These are phyloP conservation scores for Anthracocystis panici-leucophaei DNA, from an alignment of 1,284 basidiomycete species.

Conservation along the genomic window DNA sequence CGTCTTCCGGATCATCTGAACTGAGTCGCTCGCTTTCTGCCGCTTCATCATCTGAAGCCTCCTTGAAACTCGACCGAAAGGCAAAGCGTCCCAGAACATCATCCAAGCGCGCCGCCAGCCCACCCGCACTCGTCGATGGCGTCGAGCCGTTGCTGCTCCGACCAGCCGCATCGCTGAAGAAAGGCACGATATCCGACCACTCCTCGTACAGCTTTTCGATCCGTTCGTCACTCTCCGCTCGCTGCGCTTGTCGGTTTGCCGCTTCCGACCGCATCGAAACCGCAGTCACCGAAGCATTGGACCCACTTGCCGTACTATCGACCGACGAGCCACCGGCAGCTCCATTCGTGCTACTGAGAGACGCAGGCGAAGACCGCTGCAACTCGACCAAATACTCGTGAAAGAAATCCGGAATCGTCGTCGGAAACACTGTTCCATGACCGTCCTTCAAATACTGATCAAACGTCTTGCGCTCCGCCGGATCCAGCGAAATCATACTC, in stretches of 20 bases:
- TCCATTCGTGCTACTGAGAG: slow-evolving; percentile 3
- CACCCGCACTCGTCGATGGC: slow-evolving; percentile 7
- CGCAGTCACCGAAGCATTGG: slow-evolving; percentile 42
- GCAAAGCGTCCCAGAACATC: slow-evolving; percentile 33
- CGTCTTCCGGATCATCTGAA: slow-evolving; percentile 25
- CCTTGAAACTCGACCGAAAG: slow-evolving; percentile 53
- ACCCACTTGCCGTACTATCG: slow-evolving; percentile 29
- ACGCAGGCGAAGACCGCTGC: slow-evolving; percentile 73
- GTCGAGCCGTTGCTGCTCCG: not conserved
- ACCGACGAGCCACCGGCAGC: slow-evolving; percentile 16
- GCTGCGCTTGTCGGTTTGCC: slow-evolving; percentile 15
- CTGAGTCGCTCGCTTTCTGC: slow-evolving; percentile 16
- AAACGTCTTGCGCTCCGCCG: slow-evolving; percentile 82
- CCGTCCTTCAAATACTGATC: slow-evolving; percentile 83
- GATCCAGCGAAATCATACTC: slow-evolving; percentile 88
- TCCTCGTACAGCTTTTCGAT: slow-evolving; percentile 67
- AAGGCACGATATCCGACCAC: slow-evolving; percentile 55
- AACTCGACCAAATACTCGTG: slow-evolving; percentile 87
- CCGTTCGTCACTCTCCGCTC: slow-evolving; percentile 64
- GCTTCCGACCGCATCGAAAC: slow-evolving; percentile 38
- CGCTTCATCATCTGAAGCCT: slow-evolving; percentile 17
- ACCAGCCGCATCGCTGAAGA: slow-evolving; percentile 33
- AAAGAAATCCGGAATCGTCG: slow-evolving; percentile 92
- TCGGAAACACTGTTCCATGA: slow-evolving; percentile 82
- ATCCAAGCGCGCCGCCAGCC: slow-evolving; percentile 22